phyloP scores from a whole-genome alignment of 495 filamentous ascomycete genomes.

The Annulohypoxylon stygium region DNA sequence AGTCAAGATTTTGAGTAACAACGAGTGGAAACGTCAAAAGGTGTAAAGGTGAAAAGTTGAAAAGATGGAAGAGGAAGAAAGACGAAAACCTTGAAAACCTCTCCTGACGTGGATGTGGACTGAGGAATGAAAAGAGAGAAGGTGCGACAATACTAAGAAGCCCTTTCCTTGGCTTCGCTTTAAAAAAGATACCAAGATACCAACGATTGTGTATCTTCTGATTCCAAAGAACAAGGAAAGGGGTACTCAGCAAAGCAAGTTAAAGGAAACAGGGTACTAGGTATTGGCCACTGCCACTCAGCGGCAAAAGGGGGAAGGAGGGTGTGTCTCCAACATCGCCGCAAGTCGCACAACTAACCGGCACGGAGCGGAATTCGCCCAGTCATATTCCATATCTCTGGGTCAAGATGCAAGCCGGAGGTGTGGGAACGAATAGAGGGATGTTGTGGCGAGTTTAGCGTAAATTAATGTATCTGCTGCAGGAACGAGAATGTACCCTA shows the following conservation, averaged over 20 bases:
- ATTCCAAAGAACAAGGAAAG: constrained; percentile 34
- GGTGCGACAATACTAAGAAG: constrained; percentile 30
- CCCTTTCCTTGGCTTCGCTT: constrained; percentile 32
- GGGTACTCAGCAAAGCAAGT: constrained; percentile 26
- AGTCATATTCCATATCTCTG: constrained; percentile 11
- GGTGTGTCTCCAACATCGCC: constrained; percentile 39
- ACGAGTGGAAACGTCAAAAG: constrained; percentile 29
- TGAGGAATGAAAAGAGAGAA: constrained; percentile 37
- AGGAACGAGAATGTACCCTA: constrained; percentile 1
- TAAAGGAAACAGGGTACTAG: constrained; percentile 21
- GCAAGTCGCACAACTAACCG: constrained; percentile 8
- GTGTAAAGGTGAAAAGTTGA: not conserved
- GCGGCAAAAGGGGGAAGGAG: constrained; percentile 35
- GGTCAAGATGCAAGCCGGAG: constrained; percentile 1
- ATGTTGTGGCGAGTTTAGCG: constrained; percentile 19
- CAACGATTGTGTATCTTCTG: constrained; percentile 3
- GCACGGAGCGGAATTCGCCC: not conserved
- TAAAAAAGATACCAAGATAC: constrained; percentile 9
- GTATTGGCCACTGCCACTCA: constrained; percentile 25
- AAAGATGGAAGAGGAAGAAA: not conserved
- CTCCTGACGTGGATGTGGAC: constrained; percentile 36
- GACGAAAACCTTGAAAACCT: constrained; percentile 4
- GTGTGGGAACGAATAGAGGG: not conserved
- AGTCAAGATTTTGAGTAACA: constrained; percentile 34
- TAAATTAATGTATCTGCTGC: constrained; percentile 20